phyloP scores from a whole-genome alignment of 2,329 filamentous ascomycete species.

The Penicillium occitanis region DNA sequence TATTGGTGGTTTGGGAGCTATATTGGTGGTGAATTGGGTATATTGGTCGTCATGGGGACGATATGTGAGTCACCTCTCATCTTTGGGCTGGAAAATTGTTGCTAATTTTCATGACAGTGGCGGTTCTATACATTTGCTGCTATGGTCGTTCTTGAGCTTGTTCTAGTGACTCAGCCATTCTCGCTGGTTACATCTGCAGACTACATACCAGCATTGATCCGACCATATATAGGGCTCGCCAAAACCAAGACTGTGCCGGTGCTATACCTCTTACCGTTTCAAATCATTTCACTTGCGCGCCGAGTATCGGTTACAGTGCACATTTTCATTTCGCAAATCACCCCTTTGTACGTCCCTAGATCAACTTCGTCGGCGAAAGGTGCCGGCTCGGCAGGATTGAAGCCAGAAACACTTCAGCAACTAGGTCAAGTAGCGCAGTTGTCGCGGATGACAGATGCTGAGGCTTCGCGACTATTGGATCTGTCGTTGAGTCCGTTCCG shows the following conservation, averaged over 20 bases:
- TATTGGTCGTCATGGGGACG: slow-evolving; percentile 46
- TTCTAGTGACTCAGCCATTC: slow-evolving; percentile 56
- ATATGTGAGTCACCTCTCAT: slow-evolving; percentile 43
- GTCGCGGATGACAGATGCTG: slow-evolving; percentile 62
- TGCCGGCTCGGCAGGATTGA: slow-evolving; percentile 30
- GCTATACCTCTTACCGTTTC: slow-evolving; percentile 70
- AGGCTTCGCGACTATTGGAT: slow-evolving; percentile 68
- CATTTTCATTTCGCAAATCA: slow-evolving; percentile 79
- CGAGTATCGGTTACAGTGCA: slow-evolving; percentile 75
- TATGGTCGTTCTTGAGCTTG: slow-evolving; percentile 58
- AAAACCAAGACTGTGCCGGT: slow-evolving; percentile 40
- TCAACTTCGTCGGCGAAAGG: slow-evolving; percentile 27
- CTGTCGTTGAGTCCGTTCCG: slow-evolving; percentile 80
- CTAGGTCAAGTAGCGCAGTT: slow-evolving; percentile 66
- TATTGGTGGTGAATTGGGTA: slow-evolving; percentile 40
- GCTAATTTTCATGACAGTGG: slow-evolving; percentile 41
- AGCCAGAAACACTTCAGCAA: slow-evolving; percentile 58
- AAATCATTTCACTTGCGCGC: slow-evolving; percentile 72
- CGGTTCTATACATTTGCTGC: slow-evolving; percentile 54
- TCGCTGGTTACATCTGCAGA: slow-evolving; percentile 38
- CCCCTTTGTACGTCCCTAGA: slow-evolving; percentile 57
- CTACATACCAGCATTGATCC: slow-evolving; percentile 34
- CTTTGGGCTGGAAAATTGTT: not conserved
- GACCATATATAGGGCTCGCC: slow-evolving; percentile 38
- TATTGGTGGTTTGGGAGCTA: slow-evolving; percentile 36